Conservation (phyloP, 169 alveolate species). For the Plasmodium malariae region DNA sequence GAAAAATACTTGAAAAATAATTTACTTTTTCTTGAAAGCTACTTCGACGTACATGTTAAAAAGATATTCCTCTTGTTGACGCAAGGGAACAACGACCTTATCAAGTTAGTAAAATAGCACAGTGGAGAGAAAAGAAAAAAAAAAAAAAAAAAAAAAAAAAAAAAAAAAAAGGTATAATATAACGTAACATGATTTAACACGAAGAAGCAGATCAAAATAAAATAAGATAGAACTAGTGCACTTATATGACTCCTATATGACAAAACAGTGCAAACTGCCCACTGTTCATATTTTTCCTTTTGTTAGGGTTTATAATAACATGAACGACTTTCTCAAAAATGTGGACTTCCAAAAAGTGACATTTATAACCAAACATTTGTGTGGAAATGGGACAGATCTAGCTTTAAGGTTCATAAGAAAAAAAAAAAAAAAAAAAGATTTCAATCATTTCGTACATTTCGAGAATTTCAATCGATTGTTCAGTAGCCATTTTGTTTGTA, state of each 20-base stretch:
- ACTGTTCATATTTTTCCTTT: neutral
- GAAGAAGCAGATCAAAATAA: no score
- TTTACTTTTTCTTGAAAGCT: conserved; percentile 1
- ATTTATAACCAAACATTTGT: conserved; percentile 53
- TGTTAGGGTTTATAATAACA: conserved; percentile 26
- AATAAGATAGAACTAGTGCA: no score
- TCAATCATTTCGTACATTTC: neutral
- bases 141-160: neutral
- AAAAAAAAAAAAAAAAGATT: neutral
- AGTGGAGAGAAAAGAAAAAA: neutral
- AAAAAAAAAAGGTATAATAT: neutral
- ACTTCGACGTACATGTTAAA: conserved; percentile 36
- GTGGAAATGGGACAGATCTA: conserved; percentile 63
- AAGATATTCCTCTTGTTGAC: conserved; percentile 21
- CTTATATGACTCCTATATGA: no score
- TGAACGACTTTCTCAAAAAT: conserved; percentile 9
- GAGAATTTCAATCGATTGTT: neutral
- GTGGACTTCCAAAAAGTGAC: conserved; percentile 22
- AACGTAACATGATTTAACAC: neutral
- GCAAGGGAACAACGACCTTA: conserved; percentile 56
- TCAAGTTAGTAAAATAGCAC: conserved; percentile 2
- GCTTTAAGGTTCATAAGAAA: conserved; percentile 22
- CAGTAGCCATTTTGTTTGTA: no score
- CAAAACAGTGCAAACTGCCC: neutral
- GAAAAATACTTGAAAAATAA: conserved; percentile 14